Base-by-base conservation (phyloP, 768 basidiomycete species). In the Cystobasidiopsis lactophilus region DNA sequence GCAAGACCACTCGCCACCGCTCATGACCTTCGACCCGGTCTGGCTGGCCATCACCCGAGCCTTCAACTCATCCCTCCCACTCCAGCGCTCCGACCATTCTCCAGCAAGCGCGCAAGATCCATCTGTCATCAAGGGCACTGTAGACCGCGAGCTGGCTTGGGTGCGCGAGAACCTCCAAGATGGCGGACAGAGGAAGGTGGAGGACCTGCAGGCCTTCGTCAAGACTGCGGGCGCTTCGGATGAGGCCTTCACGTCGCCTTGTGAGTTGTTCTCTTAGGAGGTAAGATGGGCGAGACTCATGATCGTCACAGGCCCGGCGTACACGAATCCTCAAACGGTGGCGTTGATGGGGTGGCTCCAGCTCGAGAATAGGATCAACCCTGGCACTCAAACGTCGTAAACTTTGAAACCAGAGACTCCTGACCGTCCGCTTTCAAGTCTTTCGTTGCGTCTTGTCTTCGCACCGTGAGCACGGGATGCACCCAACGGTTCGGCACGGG, bases 11-110 rank as follows among this genome's bases (percentile, higher is more conserved):
- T 23, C 29, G 0, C 39, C 35, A n/a, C 26, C 33, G 30, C 18
- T 26, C 3, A 21, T 57, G 40, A 51, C 53, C 3, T 57, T 54
- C 48, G 56, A 57, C 26, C 56, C 56, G 0, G 78, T 85, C 64
- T 98, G 93, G 93, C 76, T 96, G 44, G 88, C 86, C 0, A 85
- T 98, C 61, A 78, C 77, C 3, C 80, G 83, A 5, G 85, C 85
- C 0, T 81, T 89, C 58, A 76, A 85, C 55, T 78, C 79, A 0
- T 80, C 74, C 67, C 73, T 95, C 56, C 78, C 81, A 2, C 72
- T 73, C 4, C n/a, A n/a, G n/a, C n/a, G n/a, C n/a, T 59, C 64
- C 3, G 69, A 62, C 5, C 59, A 61, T 0, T 80, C 80, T 56
- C 64, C 64, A 0, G 59, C 70, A 0, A 79, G 84, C 59, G 86